These are phyloP conservation scores for Dactylella cylindrospora DNA, from an alignment of 2,329 filamentous ascomycete genomes.

Conservation along the genomic window DNA sequence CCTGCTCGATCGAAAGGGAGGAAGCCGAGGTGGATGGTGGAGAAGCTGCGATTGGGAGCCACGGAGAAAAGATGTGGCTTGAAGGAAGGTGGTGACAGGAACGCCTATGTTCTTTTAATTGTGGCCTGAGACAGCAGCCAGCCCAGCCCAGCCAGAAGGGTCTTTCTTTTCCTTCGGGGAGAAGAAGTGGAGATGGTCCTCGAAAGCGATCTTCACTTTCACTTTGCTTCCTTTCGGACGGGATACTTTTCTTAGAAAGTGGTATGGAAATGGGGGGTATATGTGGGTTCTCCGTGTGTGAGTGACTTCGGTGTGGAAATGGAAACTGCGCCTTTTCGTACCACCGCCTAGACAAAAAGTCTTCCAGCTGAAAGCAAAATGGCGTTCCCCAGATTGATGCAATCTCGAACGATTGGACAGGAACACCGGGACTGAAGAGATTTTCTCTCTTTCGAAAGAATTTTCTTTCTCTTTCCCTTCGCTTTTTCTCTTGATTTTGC, in stretches of 20 bases:
- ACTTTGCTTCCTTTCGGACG: not conserved
- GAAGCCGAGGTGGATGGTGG: not conserved
- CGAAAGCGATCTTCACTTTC: not conserved
- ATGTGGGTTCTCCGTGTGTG: no score
- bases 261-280: no score
- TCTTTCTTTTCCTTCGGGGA: no score
- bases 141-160: no score
- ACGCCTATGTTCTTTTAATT: constrained; percentile 3
- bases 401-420: constrained; percentile 22
- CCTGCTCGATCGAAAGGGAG: not conserved
- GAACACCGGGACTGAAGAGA: constrained; percentile 6
- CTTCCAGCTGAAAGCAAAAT: constrained; percentile 10
- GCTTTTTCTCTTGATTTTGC: no score
- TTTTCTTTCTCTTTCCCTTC: no score
- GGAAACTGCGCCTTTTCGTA: constrained; percentile 2
- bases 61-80: constrained; percentile 9
- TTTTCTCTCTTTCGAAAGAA: constrained; percentile 20
- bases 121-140: not conserved
- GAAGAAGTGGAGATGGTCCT: no score
- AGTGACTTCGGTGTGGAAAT: not conserved
- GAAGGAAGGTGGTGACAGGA: constrained; percentile 11
- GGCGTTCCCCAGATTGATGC: not conserved
- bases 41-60: constrained; percentile 12
- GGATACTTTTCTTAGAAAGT: not conserved
- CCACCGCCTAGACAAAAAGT: not conserved